These are phyloP conservation scores for Edaphochlamys debaryana DNA, from an alignment of 139 green algal species.

Conservation along the genomic window DNA sequence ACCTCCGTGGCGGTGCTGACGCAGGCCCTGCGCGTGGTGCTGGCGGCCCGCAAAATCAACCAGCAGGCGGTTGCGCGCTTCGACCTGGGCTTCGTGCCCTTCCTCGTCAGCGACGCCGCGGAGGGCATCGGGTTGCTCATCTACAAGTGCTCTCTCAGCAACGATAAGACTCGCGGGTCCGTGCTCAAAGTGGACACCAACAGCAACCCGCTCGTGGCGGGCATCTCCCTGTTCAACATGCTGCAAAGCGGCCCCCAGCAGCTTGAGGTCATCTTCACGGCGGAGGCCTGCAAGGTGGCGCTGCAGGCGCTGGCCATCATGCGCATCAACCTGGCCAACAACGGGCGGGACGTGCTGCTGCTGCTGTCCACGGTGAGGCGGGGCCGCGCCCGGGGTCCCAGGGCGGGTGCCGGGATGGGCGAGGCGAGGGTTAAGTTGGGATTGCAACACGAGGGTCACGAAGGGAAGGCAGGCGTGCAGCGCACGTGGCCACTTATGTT, in stretches of 20 bases:
- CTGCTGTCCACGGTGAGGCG: conserved; percentile 32
- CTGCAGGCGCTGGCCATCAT: conserved; percentile 49
- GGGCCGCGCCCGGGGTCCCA: too few relatives aligned
- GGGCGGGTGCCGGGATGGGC: too few relatives aligned
- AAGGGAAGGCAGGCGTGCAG: too few relatives aligned
- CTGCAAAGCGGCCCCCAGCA: background rate
- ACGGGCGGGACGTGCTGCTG: conserved; percentile 44
- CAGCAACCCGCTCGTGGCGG: conserved; percentile 38
- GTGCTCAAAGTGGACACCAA: conserved; percentile 34
- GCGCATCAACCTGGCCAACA: conserved; percentile 42
- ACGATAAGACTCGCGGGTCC: conserved; percentile 6
- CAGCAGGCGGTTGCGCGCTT: conserved; percentile 24
- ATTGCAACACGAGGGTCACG: too few relatives aligned
- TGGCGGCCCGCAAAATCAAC: conserved; percentile 46
- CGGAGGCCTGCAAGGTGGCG: conserved; percentile 34
- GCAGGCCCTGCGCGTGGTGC: conserved; percentile 35
- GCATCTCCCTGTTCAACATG: conserved; percentile 40
- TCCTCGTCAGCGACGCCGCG: conserved; percentile 5
- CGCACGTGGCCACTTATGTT: too few relatives aligned
- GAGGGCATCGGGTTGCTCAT: conserved; percentile 43
- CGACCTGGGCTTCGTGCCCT: conserved; percentile 37
- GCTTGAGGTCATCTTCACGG: conserved; percentile 45
- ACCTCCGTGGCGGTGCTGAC: conserved; percentile 9
- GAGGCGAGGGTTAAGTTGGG: too few relatives aligned
- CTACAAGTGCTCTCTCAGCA: conserved; percentile 37